Percentiles rank a stretch among this genome's conserved stretches.
phyloP scores from a whole-genome alignment of 371 early-diverging fungal genomes.

The Capillidium rhysosporum region DNA sequence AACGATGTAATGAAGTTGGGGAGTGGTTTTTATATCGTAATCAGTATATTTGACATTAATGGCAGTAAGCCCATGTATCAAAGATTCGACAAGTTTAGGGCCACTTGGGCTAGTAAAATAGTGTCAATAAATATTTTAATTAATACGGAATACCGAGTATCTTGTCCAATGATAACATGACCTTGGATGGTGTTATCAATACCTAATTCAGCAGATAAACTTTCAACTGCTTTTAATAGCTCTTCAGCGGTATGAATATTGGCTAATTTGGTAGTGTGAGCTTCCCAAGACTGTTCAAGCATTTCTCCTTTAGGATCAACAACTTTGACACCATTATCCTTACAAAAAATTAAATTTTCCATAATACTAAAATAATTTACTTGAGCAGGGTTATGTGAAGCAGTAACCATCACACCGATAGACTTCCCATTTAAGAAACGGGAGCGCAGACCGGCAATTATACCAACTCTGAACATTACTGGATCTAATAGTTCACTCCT shows the following conservation, averaged over 20 bases:
- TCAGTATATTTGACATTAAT: constrained; percentile 47
- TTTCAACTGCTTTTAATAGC: constrained; percentile 32
- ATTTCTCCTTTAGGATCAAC: constrained; percentile 98
- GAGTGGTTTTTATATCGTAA: constrained; percentile 89
- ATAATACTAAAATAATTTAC: constrained; percentile 19
- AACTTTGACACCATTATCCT: constrained; percentile 99
- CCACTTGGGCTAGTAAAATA: constrained; percentile 60
- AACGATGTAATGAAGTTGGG: constrained; percentile 91
- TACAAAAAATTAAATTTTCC: neutral
- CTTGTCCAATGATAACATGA: constrained; percentile 66
- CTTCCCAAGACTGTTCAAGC: constrained; percentile 95
- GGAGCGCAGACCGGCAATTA: constrained; percentile 83
- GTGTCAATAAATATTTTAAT: neutral
- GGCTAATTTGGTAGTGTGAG: constrained; percentile 73
- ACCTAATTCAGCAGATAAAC: constrained; percentile 36
- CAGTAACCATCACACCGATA: constrained; percentile 99
- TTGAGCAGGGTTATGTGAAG: constrained; percentile 93
- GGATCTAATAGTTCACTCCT: constrained; percentile 68
- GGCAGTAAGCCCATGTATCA: constrained; percentile 59
- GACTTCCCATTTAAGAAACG: constrained; percentile 61
- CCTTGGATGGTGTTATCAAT: constrained; percentile 49
- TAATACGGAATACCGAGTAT: constrained; percentile 68
- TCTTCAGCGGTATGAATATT: constrained; percentile 62
- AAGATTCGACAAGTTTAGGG: constrained; percentile 48
- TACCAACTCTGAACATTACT: constrained; percentile 86